Percentiles rank a stretch among this genome's conserved stretches.
Conservation (phyloP, 2,329 filamentous ascomycete species). For the Tolypocladium guangdongense region DNA sequence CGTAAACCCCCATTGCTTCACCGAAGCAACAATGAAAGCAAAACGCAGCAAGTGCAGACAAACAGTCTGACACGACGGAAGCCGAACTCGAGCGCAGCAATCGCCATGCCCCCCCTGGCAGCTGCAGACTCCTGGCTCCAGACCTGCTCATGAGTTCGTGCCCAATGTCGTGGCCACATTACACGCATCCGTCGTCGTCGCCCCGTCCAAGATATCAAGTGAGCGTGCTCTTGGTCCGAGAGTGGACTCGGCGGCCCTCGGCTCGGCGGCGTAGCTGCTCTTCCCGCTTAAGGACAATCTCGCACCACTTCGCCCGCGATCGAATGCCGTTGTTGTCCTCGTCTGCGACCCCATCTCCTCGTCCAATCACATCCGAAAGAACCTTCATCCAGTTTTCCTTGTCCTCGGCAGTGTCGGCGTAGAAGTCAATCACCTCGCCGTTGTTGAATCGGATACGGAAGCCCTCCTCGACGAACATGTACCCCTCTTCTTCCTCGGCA, state of each 20-base stretch:
- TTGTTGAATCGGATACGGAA: slow-evolving; percentile 99
- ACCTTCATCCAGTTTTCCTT: slow-evolving; percentile 95
- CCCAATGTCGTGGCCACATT: background rate
- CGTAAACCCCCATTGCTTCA: slow-evolving; percentile 1
- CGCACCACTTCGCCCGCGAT: slow-evolving; percentile 52
- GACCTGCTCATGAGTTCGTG: background rate
- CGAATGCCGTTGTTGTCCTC: slow-evolving; percentile 32
- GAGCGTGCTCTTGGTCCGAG: slow-evolving; percentile 48
- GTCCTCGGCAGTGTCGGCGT: slow-evolving; percentile 76
- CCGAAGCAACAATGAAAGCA: background rate
- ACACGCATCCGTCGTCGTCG: background rate
- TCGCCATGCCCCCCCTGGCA: background rate
- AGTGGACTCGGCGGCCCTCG: slow-evolving; percentile 41
- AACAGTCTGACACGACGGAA: background rate
- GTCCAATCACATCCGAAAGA: slow-evolving; percentile 59
- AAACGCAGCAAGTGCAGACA: background rate
- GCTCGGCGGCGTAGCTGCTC: slow-evolving; percentile 45
- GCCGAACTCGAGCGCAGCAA: background rate
- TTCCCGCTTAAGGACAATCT: slow-evolving; percentile 54
- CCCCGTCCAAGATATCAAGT: slow-evolving; percentile 20
- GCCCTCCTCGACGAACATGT: slow-evolving; percentile 98
- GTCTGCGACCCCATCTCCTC: slow-evolving; percentile 36
- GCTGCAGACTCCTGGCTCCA: background rate
- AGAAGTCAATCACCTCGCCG: slow-evolving; percentile 96
- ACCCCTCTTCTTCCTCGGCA: slow-evolving; percentile 95